phyloP scores from a whole-genome alignment of 2,329 filamentous ascomycete genomes.

The Celoporthe dispersa region DNA sequence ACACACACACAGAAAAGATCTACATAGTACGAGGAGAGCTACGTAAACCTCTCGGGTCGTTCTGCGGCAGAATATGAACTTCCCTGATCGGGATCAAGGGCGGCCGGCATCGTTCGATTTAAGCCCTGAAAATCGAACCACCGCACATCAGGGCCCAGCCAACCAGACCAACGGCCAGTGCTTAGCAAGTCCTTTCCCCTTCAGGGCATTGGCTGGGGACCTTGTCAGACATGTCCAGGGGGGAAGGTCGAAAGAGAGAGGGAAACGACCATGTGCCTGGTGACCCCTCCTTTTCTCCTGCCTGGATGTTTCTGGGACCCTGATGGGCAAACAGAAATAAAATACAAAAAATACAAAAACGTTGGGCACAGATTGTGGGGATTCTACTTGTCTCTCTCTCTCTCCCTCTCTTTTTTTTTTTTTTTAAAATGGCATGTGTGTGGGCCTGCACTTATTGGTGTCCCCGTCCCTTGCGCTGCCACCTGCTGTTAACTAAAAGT shows the following conservation, averaged over 20 bases:
- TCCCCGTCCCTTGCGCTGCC: background rate
- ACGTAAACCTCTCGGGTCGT: slow-evolving; percentile 9
- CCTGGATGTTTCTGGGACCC: background rate
- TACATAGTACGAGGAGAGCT: background rate
- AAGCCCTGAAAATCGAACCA: slow-evolving; percentile 16
- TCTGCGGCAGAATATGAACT: slow-evolving; percentile 16
- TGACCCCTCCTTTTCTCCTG: background rate
- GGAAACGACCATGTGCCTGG: background rate
- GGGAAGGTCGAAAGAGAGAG: slow-evolving; percentile 14
- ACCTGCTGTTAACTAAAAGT: background rate
- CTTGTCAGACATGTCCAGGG: slow-evolving; percentile 4
- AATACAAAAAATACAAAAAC: too few species aligned
- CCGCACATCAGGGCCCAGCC: background rate
- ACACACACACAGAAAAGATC: background rate
- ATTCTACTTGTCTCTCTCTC: background rate
- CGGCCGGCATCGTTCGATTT: slow-evolving; percentile 26
- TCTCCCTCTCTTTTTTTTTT: background rate
- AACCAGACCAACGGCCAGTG: slow-evolving; percentile 15
- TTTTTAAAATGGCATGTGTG: background rate
- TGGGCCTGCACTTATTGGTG: background rate
- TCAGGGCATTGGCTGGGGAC: slow-evolving; percentile 18
- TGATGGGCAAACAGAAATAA: slow-evolving; percentile 2
- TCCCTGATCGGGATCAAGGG: slow-evolving; percentile 16
- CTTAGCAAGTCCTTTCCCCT: background rate
- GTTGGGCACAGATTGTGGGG: background rate